Evolutionary conservation across 345 rosid genomes (phyloP), one percentile per base, ranked within the genome.

Genomic region (Mallotus nudiflorus): DNA sequence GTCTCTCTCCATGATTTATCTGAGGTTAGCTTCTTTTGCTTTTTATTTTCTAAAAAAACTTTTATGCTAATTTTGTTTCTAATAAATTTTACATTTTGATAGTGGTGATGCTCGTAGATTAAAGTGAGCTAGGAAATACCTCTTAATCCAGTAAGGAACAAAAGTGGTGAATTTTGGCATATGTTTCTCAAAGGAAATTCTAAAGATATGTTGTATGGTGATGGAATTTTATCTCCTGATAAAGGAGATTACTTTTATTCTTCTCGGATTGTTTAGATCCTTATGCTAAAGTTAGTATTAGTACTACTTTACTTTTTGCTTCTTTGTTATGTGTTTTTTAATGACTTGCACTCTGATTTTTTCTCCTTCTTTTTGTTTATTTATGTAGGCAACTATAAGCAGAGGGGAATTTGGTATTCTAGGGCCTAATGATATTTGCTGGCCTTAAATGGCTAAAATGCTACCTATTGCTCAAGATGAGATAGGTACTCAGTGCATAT

Each of bases 381-480:
- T 71, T 81, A 48, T 85, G 62, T 73, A 92, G 98, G 95, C 92
- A 67, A 85, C 90, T 61, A 71, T 94, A 76, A 86, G 96, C 81
- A 90, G 97, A 82, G 96, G 83, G 49, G 88, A 88, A 69, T 94
- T 87, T 76, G 97, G 96, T 19, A 83, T 81, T 72, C 65, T 86
- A 69, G 96, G 89, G 54, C 81, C 80, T 66, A 91, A 77, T 51
- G 91, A 78, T 37, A 84, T 82, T 67, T 84, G 87, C 80, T 94
- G 98, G 98, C 93, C 97, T 42, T 96, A 88, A 85, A 89, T 94
- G 98, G 97, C 92, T 51, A 78, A 95, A 75, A 88, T 79, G 86
- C 83, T 94, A 48, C 97, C 98, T 16, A 65, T 78, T 73, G 56
- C 66, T 65, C 81, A 81, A 20, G 85, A 88, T 68, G 83, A 91